Conservation (phyloP, 768 basidiomycete genomes). For the Serendipita sp. region DNA sequence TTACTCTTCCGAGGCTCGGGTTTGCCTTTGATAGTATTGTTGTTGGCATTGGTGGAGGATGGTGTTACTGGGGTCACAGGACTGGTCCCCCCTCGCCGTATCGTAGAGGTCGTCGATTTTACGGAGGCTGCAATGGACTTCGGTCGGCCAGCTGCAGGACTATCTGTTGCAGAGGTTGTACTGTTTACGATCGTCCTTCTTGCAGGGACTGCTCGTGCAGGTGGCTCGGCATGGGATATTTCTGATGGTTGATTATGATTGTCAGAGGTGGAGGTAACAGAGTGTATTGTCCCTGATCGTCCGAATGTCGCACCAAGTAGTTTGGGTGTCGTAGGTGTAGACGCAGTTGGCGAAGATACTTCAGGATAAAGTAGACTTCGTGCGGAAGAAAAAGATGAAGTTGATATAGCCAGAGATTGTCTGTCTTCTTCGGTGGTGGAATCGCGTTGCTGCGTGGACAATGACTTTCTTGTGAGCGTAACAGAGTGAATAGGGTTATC, state of each 20-base stretch:
- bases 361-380: not conserved
- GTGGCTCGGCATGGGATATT: not conserved
- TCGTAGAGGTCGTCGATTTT: conserved; percentile 24
- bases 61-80: not conserved
- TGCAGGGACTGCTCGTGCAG: conserved; percentile 6
- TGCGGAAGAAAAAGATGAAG: not conserved
- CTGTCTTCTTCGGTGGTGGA: not conserved
- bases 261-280: conserved; percentile 7
- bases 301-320: not conserved
- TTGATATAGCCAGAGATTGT: not conserved
- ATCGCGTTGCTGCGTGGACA: not conserved
- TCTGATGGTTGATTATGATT: not conserved
- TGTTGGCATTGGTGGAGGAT: not conserved
- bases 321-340: not conserved
- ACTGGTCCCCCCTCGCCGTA: conserved; percentile 14
- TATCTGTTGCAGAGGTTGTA: conserved; percentile 4
- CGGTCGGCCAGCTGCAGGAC: conserved; percentile 10
- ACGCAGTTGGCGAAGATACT: not conserved
- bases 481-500: conserved; percentile 20
- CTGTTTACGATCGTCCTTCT: conserved; percentile 8
- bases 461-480: not conserved
- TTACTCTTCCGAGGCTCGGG: conserved; percentile 8
- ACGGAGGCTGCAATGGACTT: conserved; percentile 22
- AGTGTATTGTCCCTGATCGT: conserved; percentile 8
- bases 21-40: conserved; percentile 10